Evolutionary conservation across 768 basidiomycete genomes (phyloP), one percentile per base, ranked within the genome.

Genomic region (Tylopilus rubrobrunneus): DNA sequence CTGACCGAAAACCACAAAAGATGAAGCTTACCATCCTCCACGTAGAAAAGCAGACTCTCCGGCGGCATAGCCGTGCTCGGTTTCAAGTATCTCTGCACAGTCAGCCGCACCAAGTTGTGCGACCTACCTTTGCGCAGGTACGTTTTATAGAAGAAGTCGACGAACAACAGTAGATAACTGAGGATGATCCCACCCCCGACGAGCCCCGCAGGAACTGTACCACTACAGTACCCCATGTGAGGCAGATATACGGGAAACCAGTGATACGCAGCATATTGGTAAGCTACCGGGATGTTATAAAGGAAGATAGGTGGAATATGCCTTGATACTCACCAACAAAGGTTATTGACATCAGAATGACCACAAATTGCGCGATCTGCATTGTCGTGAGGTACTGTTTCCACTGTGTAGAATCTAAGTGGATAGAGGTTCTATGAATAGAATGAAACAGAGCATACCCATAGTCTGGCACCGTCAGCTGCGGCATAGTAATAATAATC

Each of bases 401-500:
- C 64, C 64, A 65, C 64, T 66, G 14, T 15, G 41, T 31, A 3
- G 14, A 2, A 27, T 19, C 19, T 25, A 5, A 19, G 33, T 37
- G 55, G 23, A 12, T 27, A 5, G 41, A 5, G 15, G 10, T 43
- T 31, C 5, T 19, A 15, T 25, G 14, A 17, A 17, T 11, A 7
- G 6, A 5, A 46, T 19, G 1, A 11, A 34, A 27, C 25, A 27
- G 27, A 5, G 4, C 55, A 29, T 48, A 63, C 62, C 62, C 62
- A 63, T 45, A 57, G 2, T 44, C 52, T 63, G 7, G 56, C 59
- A n/a, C 64, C 64, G 1, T 92, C 93, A 51, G 95, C 92, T 41
- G 93, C 92, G 23, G 92, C 92, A 70, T 87, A 97, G 75, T 98
- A 98, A 74, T 98, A 98, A 74, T 97, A 98, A 76, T 98, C 92